phyloP scores from a whole-genome alignment of 768 basidiomycete genomes.

The Astraeus odoratus region DNA sequence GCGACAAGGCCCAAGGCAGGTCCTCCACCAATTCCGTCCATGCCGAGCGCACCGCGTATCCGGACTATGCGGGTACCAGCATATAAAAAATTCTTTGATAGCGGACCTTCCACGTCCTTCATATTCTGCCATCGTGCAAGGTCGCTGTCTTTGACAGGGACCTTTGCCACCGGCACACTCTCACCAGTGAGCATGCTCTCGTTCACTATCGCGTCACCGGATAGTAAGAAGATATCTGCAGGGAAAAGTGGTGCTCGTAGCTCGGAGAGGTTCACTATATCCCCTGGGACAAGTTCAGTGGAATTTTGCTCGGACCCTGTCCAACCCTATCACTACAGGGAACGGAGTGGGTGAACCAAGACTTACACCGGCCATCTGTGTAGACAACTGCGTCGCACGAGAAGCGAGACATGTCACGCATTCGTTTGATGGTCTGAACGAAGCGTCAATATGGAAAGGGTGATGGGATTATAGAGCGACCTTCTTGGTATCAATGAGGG shows the following conservation, averaged over 20 bases:
- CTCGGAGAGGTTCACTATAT: constrained; percentile 83
- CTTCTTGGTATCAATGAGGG: constrained; percentile 88
- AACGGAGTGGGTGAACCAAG: not conserved
- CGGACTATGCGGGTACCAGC: constrained; percentile 88
- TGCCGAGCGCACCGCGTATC: constrained; percentile 55
- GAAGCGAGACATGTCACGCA: constrained; percentile 95
- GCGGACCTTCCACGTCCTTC: constrained; percentile 52
- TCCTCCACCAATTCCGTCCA: constrained; percentile 44
- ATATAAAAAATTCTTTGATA: constrained; percentile 80
- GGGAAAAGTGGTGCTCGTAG: constrained; percentile 71
- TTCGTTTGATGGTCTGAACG: constrained; percentile 75
- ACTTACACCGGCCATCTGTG: constrained; percentile 66
- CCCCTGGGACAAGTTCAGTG: constrained; percentile 79
- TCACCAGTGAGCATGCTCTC: constrained; percentile 99
- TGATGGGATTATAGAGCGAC: constrained; percentile 32
- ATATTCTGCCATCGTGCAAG: constrained; percentile 63
- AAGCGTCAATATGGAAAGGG: constrained; percentile 3
- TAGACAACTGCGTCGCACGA: constrained; percentile 70
- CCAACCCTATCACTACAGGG: constrained; percentile 1
- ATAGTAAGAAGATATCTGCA: constrained; percentile 85
- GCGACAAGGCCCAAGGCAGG: constrained; percentile 80
- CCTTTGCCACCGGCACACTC: constrained; percentile 93
- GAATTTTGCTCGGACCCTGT: constrained; percentile 72
- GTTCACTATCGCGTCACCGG: constrained; percentile 96
- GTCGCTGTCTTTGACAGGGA: constrained; percentile 74